A percentile compares a stretch with the other conserved stretches of the same genome.
Evolutionary conservation across 345 rosid species (phyloP).

Genomic region (Bretschneidera sinensis): DNA sequence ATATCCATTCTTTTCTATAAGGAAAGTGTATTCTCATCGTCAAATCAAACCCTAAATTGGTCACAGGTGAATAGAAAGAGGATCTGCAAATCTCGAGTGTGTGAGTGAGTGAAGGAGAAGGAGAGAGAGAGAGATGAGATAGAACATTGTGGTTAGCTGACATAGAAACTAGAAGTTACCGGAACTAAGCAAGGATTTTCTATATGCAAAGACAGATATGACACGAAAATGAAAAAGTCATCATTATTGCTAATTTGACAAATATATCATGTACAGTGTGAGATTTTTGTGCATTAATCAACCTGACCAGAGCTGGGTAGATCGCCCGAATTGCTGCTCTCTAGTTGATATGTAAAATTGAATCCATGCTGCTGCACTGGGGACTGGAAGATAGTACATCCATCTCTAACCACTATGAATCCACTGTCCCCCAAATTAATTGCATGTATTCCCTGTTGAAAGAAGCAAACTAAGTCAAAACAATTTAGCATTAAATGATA

Average conservation of each 20-base stretch:
- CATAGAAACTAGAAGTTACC: background rate
- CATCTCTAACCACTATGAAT: conserved; percentile 85
- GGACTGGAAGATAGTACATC: conserved; percentile 72
- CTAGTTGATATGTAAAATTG: conserved; percentile 92
- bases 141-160: background rate
- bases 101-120: too few species aligned
- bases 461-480: background rate
- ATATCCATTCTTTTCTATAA: too few species aligned
- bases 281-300: conserved; percentile 10
- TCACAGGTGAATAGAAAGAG: too few species aligned
- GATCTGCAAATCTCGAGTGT: too few species aligned
- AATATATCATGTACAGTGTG: background rate
- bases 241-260: background rate
- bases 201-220: background rate
- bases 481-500: background rate
- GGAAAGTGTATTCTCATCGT: too few species aligned
- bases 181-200: background rate
- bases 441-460: conserved; percentile 59
- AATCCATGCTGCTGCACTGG: conserved; percentile 94
- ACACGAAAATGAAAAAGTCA: background rate
- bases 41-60: too few species aligned
- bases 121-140: too few species aligned
- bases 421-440: conserved; percentile 97
- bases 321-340: conserved; percentile 65
- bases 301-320: conserved; percentile 92